Evolutionary conservation across 2,329 filamentous ascomycete genomes (phyloP), one percentile per base, ranked within the genome.

Genomic region (Curvularia sp.): DNA sequence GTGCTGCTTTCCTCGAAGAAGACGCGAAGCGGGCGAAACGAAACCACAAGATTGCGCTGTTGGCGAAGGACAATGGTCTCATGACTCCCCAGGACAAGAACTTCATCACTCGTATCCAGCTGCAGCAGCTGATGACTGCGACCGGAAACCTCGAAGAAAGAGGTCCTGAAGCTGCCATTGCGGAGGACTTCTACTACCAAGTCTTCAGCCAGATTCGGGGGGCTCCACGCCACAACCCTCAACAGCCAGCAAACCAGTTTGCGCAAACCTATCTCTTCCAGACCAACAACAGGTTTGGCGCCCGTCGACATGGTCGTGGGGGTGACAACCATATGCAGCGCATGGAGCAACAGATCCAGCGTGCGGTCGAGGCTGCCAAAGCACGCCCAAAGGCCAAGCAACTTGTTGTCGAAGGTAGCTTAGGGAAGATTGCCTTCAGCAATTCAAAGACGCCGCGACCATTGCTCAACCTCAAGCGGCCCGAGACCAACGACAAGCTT

Each of bases 21-120:
- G 95, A 99, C 77, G 93, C 93, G 0, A 95, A 93, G 79, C 88
- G 95, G 50, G 93, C 95, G 5, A 99, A 99, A 83, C 88, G 95
- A 42, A 98, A 99, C 74, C 94, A 98, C 81, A 99, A 99, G 82
- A 98, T 99, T 62, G 94, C 93, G 80, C 83, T 96, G 42, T 81
- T 97, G 53, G 96, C 92, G 24, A 93, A 92, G 79, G 93, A 96
- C 70, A 99, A 99, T 72, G 95, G 95, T 24, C 81, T 99, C 61
- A 99, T 99, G 95, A 99, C 95, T 4, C 95, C 95, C 0, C 94
- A 98, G 74, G 95, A 99, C 79, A 99, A 99, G 84, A 99, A 97
- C 76, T 99, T 98, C 79, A 97, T 99, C 66, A 98, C 95, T 5
- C 89, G 95, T 18, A 99, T 99, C 65, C 95, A 99, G 76, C 84